phyloP scores from a whole-genome alignment of 2,329 filamentous ascomycete genomes.

The Pseudogymnoascus sp. region DNA sequence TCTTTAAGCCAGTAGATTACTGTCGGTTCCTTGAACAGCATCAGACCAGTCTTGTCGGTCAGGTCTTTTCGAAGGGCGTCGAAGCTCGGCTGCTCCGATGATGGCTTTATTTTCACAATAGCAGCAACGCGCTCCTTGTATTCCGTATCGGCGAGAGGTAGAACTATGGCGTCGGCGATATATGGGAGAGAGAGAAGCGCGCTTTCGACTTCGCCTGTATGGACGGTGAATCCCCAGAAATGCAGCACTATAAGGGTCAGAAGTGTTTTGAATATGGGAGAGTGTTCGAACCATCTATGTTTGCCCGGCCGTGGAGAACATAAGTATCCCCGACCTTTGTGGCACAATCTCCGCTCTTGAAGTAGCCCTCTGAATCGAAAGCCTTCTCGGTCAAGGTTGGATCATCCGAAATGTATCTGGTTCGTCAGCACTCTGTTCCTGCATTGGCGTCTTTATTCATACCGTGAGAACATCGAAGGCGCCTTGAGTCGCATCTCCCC shows the following conservation, averaged over 20 bases:
- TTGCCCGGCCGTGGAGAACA: slow-evolving; percentile 16
- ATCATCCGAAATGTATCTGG: slow-evolving; percentile 17
- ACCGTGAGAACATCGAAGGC: slow-evolving; percentile 20
- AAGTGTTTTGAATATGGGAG: slow-evolving; percentile 6
- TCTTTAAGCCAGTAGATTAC: slow-evolving; percentile 18
- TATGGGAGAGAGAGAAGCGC: slow-evolving; percentile 17
- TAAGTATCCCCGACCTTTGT: slow-evolving; percentile 17
- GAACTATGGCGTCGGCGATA: slow-evolving; percentile 13
- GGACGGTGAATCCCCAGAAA: slow-evolving; percentile 21
- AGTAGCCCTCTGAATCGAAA: slow-evolving; percentile 20
- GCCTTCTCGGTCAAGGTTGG: slow-evolving; percentile 16
- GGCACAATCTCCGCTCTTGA: slow-evolving; percentile 21
- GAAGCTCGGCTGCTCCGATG: slow-evolving; percentile 10
- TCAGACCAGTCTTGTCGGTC: slow-evolving; percentile 14
- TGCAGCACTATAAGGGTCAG: slow-evolving; percentile 17
- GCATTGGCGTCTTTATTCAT: neutral
- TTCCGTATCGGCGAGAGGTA: slow-evolving; percentile 16
- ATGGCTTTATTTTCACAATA: slow-evolving; percentile 14
- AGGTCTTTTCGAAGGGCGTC: slow-evolving; percentile 15
- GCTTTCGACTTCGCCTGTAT: slow-evolving; percentile 17
- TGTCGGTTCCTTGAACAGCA: slow-evolving; percentile 18
- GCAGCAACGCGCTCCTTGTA: slow-evolving; percentile 17
- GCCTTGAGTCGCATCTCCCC: slow-evolving; percentile 18
- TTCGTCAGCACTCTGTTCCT: slow-evolving; percentile 9
- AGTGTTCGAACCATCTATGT: slow-evolving; percentile 16